Evolutionary conservation across 345 rosid species (phyloP).

Genomic region (Eucalyptus coolabah): DNA sequence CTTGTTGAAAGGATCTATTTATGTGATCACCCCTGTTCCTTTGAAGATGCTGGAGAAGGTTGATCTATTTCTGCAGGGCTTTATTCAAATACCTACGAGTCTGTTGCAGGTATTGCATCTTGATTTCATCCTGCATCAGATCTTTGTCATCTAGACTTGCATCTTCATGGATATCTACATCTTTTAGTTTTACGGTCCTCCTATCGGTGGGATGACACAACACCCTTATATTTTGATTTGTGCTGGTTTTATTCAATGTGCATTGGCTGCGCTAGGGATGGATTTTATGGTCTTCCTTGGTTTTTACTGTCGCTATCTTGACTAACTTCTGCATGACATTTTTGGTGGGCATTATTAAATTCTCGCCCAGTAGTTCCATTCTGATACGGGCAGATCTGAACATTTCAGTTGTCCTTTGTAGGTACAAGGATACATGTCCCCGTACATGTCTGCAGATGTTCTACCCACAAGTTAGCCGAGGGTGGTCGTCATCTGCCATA

Average conservation of each 20-base stretch:
- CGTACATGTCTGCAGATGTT: constrained; percentile 58
- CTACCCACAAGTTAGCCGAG: constrained; percentile 31
- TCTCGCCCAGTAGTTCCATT: neutral
- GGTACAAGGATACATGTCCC: constrained; percentile 77
- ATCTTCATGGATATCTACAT: neutral
- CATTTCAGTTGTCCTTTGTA: constrained; percentile 6
- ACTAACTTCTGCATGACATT: neutral
- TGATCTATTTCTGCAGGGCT: constrained; percentile 73
- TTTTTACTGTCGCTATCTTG: neutral
- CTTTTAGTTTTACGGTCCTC: neutral
- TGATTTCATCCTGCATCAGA: neutral
- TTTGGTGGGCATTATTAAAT: neutral
- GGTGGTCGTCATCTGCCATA: neutral
- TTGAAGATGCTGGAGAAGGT: constrained; percentile 57
- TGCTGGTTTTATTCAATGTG: neutral
- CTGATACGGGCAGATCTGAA: neutral
- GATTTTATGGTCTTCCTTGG: neutral
- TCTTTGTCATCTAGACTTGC: neutral
- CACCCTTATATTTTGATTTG: neutral
- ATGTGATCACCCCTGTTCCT: constrained; percentile 79
- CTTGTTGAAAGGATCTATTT: constrained; percentile 42
- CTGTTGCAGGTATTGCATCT: constrained; percentile 51
- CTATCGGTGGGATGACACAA: neutral
- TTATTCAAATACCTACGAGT: constrained; percentile 68
- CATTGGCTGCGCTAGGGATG: neutral